Evolutionary conservation across 73 alveolate species (phyloP), one percentile per base, ranked within the genome.

Genomic region (Paramecium sonneborni): DNA sequence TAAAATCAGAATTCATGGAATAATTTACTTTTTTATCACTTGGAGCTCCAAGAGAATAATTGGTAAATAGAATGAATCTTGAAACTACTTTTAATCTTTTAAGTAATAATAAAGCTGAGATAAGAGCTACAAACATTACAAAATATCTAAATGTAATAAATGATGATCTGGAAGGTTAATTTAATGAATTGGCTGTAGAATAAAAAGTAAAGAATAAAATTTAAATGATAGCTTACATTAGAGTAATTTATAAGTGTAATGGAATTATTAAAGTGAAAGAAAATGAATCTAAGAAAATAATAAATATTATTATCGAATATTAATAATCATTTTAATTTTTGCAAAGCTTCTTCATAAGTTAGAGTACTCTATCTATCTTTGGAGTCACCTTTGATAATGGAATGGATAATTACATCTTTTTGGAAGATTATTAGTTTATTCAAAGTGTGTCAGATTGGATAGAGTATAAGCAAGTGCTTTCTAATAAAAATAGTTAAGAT

Each of bases 401-500:
- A 74, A 34, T 10, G 6, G 10, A 74, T 28, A 20, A 14, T 12
- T 74, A 74, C 87, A 9, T 74, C 87, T 74, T 37, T 39, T 74
- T 26, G 84, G 84, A 62, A 30, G 84, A 62, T 43, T 62, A 30
- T 62, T 62, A 30, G 44, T 30, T 62, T 26, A 10, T 30, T 74
- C 87, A 37, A 39, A 28, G 67, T 74, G 87, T 28, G 87, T 74
- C 57, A 74, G 21, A 37, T 74, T 74, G 38, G 67, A 37, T 15
- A 74, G 35, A 12, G 87, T 74, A 37, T 74, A 74, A 15, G 87
- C 87, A 32, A 74, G 44, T 4, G 87, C 87, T 74, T 74, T 74
- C 87, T 74, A 35, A 39, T 0, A 28, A 23, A 23, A 28, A 34
- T 37, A 37, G 34, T 7, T 32, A 32, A 37, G 10, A 62, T 62